These are phyloP conservation scores for Exobasidium rhododendri DNA, from an alignment of 1,284 basidiomycete genomes.

Conservation along the genomic window DNA sequence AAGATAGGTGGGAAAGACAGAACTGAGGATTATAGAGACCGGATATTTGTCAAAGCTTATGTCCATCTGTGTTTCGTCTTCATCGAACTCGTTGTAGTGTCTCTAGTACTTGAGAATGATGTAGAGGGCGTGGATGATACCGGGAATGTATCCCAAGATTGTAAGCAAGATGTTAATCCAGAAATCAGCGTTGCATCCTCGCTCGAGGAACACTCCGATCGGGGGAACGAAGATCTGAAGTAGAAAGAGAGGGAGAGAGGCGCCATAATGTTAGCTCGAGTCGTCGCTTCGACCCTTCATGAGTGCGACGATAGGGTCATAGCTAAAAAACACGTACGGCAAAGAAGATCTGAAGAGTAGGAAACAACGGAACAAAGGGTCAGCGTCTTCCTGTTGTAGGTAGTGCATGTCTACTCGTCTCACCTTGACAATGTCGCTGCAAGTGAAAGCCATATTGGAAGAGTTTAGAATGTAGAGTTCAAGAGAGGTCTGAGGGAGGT, in stretches of 20 bases:
- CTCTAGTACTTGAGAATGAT: conserved; percentile 43
- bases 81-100: too few species aligned
- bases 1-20: too few species aligned
- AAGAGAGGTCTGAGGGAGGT: too few species aligned
- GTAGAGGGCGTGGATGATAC: conserved; percentile 49
- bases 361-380: neutral
- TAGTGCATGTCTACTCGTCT: neutral
- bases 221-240: conserved; percentile 33
- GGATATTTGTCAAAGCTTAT: too few species aligned
- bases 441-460: conserved; percentile 47
- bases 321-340: neutral
- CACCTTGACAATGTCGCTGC: conserved; percentile 13
- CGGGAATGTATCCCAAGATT: conserved; percentile 42
- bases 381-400: neutral
- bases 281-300: too few species aligned
- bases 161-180: conserved; percentile 34
- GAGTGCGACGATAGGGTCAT: too few species aligned
- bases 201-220: conserved; percentile 37
- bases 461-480: too few species aligned
- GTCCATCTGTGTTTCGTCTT: too few species aligned
- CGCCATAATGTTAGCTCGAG: neutral
- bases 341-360: conserved; percentile 24
- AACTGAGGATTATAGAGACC: too few species aligned
- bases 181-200: conserved; percentile 28
- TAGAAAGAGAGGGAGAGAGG: neutral